A percentile compares a stretch with the other conserved stretches of the same genome.
These are phyloP conservation scores for Davidsoniella neocaledoniae DNA, from an alignment of 2,329 filamentous ascomycete species.

Conservation along the genomic window DNA sequence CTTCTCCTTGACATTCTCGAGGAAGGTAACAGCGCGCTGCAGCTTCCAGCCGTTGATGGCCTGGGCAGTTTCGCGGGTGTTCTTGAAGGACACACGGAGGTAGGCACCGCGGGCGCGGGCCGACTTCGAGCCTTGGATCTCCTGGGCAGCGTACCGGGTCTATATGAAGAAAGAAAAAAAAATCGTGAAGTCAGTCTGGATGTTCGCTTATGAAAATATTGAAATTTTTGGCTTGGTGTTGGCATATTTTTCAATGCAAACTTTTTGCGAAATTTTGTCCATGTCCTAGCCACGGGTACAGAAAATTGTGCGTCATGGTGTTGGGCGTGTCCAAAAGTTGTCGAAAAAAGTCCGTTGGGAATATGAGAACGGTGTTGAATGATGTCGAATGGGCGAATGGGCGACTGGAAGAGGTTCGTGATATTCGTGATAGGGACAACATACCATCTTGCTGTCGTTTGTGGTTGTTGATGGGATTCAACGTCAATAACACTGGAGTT, in stretches of 20 bases:
- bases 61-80: slow-evolving; percentile 98
- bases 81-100: slow-evolving; percentile 99
- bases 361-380: background rate
- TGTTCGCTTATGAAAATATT: background rate
- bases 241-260: slow-evolving; percentile 2
- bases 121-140: slow-evolving; percentile 79
- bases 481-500: slow-evolving; percentile 12
- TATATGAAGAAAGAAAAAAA: slow-evolving; percentile 21
- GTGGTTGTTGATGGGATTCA: slow-evolving; percentile 13
- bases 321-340: background rate
- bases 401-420: background rate
- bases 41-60: slow-evolving; percentile 99
- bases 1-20: slow-evolving; percentile 95
- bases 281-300: background rate
- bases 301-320: background rate
- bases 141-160: slow-evolving; percentile 92
- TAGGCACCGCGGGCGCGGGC: slow-evolving; percentile 97
- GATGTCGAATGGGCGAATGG: background rate
- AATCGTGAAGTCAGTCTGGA: slow-evolving; percentile 4
- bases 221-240: background rate
- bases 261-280: background rate
- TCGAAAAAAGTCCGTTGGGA: background rate
- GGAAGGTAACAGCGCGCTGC: slow-evolving; percentile 84
- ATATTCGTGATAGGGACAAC: slow-evolving; percentile 9
- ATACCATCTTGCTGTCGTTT: slow-evolving; percentile 13